Base-by-base conservation (phyloP, 129 eudicot species). In the Flaveria brownii region DNA sequence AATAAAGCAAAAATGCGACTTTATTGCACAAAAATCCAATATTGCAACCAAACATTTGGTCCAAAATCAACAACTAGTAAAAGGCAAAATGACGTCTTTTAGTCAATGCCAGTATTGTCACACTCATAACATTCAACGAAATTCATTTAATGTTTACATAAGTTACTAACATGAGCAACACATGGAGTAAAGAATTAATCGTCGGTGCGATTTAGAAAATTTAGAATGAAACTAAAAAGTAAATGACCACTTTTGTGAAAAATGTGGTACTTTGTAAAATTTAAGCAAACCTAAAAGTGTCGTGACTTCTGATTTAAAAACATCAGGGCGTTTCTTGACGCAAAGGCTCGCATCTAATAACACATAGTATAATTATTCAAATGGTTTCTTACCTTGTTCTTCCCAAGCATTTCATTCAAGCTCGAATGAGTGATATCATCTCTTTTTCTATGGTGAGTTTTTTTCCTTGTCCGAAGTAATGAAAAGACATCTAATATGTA, bases 11-110 rank as follows among this genome's bases (percentile, higher is more conserved):
- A 43, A 78, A 60, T 61, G 39, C 22, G 78, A 79, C 78, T 64
- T 65, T n/a, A n/a, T n/a, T 72, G 22, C 83, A 50, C 17, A 52
- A 72, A 22, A 72, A 50, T 65, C 68, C 77, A 79, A 64, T 50
- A 10, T 51, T 64, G 64, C 66, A 49, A 78, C 71, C 65, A 78
- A 72, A 80, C 41, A 72, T 79, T 72, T 80, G 51, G 74, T 39
- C 74, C 26, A 65, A 64, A 49, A 51, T 43, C 72, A 50, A 68
- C 81, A 68, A 55, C 75, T 61, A 16, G 26, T 39, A 61, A 60
- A 23, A 62, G 20, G 66, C 33, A 39, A 55, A 45, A 18, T 71
- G 64, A 52, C 26, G n/a, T 73, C 77, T 15, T 41, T 45, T 8
- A 43, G 66, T 17, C 28, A 55, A 49, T 64, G 72, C 25, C 43